Conservation (phyloP, 164 flowering plant genomes). For the Piper longum region DNA sequence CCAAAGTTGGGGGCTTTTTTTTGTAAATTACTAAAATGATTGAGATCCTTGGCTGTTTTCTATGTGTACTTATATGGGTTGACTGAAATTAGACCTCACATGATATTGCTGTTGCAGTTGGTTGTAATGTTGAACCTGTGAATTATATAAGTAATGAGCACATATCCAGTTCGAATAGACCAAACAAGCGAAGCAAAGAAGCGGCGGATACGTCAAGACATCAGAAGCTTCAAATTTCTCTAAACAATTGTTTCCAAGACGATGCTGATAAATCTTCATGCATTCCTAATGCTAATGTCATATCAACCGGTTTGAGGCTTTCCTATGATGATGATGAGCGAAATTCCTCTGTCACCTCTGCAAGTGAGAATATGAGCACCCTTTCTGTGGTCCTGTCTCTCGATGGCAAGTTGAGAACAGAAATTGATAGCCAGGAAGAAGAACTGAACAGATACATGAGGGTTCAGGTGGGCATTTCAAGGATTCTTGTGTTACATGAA, state of each 20-base stretch:
- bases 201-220: conserved; percentile 37
- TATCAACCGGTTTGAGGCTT: conserved; percentile 73
- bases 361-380: conserved; percentile 55
- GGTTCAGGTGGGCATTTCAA: conserved; percentile 31
- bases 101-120: conserved; percentile 34
- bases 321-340: conserved; percentile 84
- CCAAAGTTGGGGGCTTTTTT: too few species aligned
- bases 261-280: conserved; percentile 23
- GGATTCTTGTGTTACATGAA: not conserved
- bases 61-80: not conserved
- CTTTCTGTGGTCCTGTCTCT: conserved; percentile 38
- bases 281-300: conserved; percentile 22
- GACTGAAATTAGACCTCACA: not conserved
- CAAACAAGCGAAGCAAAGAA: conserved; percentile 45
- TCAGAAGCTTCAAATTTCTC: conserved; percentile 60
- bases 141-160: conserved; percentile 51
- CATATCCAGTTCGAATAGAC: conserved; percentile 21
- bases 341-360: conserved; percentile 59
- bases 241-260: conserved; percentile 39
- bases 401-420: conserved; percentile 38
- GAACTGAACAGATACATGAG: conserved; percentile 59
- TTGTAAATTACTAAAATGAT: too few species aligned
- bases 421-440: conserved; percentile 57
- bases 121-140: conserved; percentile 48
- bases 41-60: too few species aligned